These are phyloP conservation scores for Arabidopsis hybrid DNA, from an alignment of 441 rosid species.

Conservation along the genomic window DNA sequence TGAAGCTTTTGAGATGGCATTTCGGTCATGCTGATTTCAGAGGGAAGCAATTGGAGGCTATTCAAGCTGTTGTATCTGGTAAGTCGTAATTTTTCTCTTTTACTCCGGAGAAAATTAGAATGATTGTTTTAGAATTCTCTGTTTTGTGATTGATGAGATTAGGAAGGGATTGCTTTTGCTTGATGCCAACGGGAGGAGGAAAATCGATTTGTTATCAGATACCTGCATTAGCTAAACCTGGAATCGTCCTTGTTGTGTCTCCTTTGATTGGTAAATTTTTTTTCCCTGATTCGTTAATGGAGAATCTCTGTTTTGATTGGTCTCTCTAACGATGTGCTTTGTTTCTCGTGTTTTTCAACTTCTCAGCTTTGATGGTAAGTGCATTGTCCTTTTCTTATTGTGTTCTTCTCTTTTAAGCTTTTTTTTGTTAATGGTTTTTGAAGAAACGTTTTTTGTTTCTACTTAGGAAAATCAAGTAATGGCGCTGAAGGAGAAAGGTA, in stretches of 20 bases:
- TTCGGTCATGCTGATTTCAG: constrained; percentile 85
- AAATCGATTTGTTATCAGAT: constrained; percentile 97
- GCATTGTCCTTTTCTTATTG: constrained; percentile 9
- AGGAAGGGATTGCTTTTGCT: constrained; percentile 97
- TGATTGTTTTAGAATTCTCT: neutral
- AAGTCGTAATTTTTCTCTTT: neutral
- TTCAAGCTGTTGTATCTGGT: constrained; percentile 89
- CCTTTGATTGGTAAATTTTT: constrained; percentile 81
- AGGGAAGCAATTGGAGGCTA: constrained; percentile 91
- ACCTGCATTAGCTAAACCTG: constrained; percentile 88
- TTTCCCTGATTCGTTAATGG: neutral
- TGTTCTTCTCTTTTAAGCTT: neutral
- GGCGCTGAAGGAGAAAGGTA: constrained; percentile 87
- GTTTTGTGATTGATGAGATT: neutral
- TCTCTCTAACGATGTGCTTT: constrained; percentile 27
- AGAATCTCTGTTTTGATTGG: constrained; percentile 14
- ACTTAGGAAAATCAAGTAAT: constrained; percentile 90
- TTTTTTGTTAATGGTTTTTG: neutral
- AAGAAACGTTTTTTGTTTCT: constrained; percentile 2
- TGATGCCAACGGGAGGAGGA: constrained; percentile 99
- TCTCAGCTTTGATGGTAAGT: constrained; percentile 92
- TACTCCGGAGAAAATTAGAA: neutral
- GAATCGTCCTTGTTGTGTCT: constrained; percentile 94
- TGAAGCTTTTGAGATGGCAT: constrained; percentile 95
- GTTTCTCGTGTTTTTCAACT: constrained; percentile 29